Evolutionary conservation across 345 rosid genomes (phyloP).

Genomic region (Camelina sativa): DNA sequence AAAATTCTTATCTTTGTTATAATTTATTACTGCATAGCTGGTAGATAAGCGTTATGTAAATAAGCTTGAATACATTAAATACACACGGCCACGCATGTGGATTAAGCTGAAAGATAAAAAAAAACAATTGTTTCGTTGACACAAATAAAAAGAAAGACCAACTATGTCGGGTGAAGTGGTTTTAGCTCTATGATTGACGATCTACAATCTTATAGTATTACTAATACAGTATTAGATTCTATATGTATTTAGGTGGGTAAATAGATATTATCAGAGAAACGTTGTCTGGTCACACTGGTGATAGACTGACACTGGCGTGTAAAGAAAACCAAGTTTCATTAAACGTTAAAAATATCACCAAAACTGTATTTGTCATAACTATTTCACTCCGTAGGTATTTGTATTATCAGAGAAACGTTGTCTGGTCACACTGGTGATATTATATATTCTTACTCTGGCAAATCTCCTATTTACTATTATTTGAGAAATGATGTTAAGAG

Average conservation of each 20-base stretch:
- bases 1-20: not conserved
- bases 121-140: not conserved
- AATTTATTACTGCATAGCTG: not conserved
- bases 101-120: no score
- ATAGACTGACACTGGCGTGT: not conserved
- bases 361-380: not conserved
- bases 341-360: no score
- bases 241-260: not conserved
- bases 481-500: no score
- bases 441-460: not conserved
- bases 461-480: not conserved
- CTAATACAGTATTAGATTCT: not conserved
- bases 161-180: not conserved
- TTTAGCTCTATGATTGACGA: not conserved
- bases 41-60: not conserved
- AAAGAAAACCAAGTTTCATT: not conserved
- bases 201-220: not conserved
- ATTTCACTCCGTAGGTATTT: no score
- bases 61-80: no score
- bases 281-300: not conserved
- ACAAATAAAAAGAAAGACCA: no score
- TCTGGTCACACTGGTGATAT: no score
- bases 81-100: not conserved
- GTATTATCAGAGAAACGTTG: no score
- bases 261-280: not conserved